Evolutionary conservation across 768 basidiomycete genomes (phyloP), one percentile per base, ranked within the genome.

Genomic region (Mycena haematopus): DNA sequence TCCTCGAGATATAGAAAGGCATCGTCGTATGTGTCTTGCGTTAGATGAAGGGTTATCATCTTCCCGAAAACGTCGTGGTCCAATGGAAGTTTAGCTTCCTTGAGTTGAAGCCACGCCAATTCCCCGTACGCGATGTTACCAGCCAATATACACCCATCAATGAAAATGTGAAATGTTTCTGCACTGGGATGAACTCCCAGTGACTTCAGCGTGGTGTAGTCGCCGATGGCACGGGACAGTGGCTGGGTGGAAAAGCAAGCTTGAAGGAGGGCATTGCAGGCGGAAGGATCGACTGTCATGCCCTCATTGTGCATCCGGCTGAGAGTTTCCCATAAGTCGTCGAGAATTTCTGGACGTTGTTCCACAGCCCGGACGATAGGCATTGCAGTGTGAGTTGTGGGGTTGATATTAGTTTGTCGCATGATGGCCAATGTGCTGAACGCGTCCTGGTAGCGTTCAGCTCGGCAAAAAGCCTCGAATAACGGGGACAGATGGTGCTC

Each of bases 1-100:
- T 92, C 90, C 72, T 95, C 93, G 33, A 96, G 81, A 74, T 92
- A 94, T 71, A 87, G 88, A 76, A 95, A 95, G 0, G 93, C 92
- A 63, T 93, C 92, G 70, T 95, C 93, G 74, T 93, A 96, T 3
- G 77, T 79, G 9, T 83, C 73, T 69, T 91, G 89, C 0, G 87
- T 86, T 15, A 95, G 80, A 70, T 87, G 90, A 4, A 95, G 82
- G 13, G 77, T 65, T 63, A 95, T 84, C 75, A 94, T 81, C 33
- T 80, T 79, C 68, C 87, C 84, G 73, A 88, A 93, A 2, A 88
- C 92, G 29, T 77, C 75, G 40, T 75, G 73, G 70, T 93, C 80
- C 19, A 88, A 86, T 57, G 77, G 76, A 62, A 92, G 69, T 35
- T 77, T 77, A 13, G 78, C 78, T 27, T 82, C 76, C 69, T 85